Evolutionary conservation across 2,329 filamentous ascomycete genomes (phyloP).

Genomic region (Ascosphaera acerosa): DNA sequence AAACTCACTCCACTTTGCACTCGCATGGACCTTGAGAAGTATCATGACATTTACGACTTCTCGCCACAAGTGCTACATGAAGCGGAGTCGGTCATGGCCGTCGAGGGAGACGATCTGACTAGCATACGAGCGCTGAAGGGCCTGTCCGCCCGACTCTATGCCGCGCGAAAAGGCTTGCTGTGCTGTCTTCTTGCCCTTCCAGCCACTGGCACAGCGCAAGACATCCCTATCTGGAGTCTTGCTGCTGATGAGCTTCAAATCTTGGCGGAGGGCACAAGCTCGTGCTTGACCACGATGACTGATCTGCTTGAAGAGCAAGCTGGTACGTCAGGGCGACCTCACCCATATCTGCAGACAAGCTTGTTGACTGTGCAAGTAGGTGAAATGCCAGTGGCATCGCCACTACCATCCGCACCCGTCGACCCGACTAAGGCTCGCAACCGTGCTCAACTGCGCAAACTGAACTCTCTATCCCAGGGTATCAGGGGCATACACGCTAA

Average conservation of each 20-base stretch:
- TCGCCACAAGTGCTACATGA: conserved; percentile 47
- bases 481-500: conserved; percentile 87
- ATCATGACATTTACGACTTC: conserved; percentile 73
- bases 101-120: conserved; percentile 47
- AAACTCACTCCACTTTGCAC: conserved; percentile 49
- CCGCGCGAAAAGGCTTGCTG: conserved; percentile 58
- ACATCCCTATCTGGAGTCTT: conserved; percentile 53
- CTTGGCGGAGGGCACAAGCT: conserved; percentile 34
- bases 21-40: conserved; percentile 64
- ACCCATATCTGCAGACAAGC: neutral
- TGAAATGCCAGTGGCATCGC: too few relatives aligned
- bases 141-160: conserved; percentile 54
- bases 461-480: conserved; percentile 68
- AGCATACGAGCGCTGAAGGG: conserved; percentile 61
- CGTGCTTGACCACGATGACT: conserved; percentile 39
- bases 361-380: too few relatives aligned
- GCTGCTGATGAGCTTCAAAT: conserved; percentile 49
- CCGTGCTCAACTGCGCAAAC: conserved; percentile 64
- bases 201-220: conserved; percentile 49
- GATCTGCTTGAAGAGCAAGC: conserved; percentile 56
- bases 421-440: conserved; percentile 48
- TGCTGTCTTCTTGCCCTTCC: conserved; percentile 77
- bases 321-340: conserved; percentile 27
- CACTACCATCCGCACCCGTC: conserved; percentile 36
- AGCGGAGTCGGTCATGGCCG: conserved; percentile 37